Percentiles rank a stretch among this genome's conserved stretches.
These are phyloP conservation scores for Tolypocladium tropicale DNA, from an alignment of 2,329 filamentous ascomycete genomes.

Conservation along the genomic window DNA sequence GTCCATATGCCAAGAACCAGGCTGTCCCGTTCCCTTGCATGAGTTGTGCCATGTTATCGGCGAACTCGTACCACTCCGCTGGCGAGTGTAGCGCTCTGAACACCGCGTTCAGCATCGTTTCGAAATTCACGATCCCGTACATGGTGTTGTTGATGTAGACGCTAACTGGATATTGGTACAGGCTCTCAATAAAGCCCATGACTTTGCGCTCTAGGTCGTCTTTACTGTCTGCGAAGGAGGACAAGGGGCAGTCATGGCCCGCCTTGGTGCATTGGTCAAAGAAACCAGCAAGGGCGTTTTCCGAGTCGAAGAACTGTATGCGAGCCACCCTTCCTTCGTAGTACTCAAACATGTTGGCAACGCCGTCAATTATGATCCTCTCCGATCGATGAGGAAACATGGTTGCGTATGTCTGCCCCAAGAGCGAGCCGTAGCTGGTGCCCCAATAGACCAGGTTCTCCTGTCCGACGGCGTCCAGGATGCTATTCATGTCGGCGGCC, in stretches of 20 bases:
- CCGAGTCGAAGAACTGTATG: constrained; percentile 17
- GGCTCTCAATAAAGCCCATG: constrained; percentile 16
- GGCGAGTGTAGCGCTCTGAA: constrained; percentile 30
- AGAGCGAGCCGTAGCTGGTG: constrained; percentile 29
- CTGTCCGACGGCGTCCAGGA: constrained; percentile 28
- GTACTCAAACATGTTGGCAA: constrained; percentile 22
- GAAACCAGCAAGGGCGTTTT: constrained; percentile 19
- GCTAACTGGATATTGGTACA: constrained; percentile 26
- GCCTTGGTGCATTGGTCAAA: constrained; percentile 28
- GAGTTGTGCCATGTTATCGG: constrained; percentile 20
- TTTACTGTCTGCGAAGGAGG: constrained; percentile 22
- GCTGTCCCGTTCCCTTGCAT: constrained; percentile 29
- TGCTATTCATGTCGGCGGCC: constrained; percentile 40
- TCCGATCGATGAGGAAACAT: constrained; percentile 23
- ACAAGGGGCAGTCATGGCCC: constrained; percentile 32
- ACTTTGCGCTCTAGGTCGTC: constrained; percentile 23
- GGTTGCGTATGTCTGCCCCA: constrained; percentile 29
- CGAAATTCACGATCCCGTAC: constrained; percentile 27
- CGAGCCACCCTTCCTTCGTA: constrained; percentile 14
- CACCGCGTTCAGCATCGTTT: constrained; percentile 23
- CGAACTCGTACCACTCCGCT: constrained; percentile 23
- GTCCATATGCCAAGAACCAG: constrained; percentile 23
- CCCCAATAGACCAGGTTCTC: constrained; percentile 28
- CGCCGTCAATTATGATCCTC: constrained; percentile 24
- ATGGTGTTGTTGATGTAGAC: constrained; percentile 31